Evolutionary conservation across 2,329 filamentous ascomycete species (phyloP), one percentile per base, ranked within the genome.

Genomic region (Exophiala sideris): DNA sequence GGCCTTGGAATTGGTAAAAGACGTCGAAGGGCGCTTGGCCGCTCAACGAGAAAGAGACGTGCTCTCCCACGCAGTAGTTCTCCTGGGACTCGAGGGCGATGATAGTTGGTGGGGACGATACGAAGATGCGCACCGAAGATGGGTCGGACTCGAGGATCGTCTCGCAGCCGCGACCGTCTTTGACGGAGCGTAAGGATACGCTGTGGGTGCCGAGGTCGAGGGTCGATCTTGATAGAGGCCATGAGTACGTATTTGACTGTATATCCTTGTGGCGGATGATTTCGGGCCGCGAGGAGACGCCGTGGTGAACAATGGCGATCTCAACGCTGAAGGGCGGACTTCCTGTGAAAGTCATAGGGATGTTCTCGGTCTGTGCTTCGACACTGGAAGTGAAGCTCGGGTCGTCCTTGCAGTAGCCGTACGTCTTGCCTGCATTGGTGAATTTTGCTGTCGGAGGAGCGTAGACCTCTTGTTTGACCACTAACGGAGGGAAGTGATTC

Each of bases 1-100:
- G 80, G 51, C 86, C 87, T 63, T 91, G 85, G 73, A 99, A 99
- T 9, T 84, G 88, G 74, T 99, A 99, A 70, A 86, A 87, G 41
- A 99, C 87, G 41, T 92, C 89, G 70, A 99, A 99, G 0, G 95
- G 95, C 14, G 91, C 86, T 50, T 89, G 88, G 41, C 94, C 95
- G 1, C 90, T 89, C 5, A 99, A 83, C 0, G 89, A 91, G 73
- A 96, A 99, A 3, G 89, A 88, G 61, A 99, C 87, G 50, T 91
- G 87, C 70, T 99, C 94, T 61, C 95, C 94, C 9, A 99, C 91
- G 71, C 94, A 99, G 73, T 92, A 96, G 73, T 99, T 89, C 12
- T 80, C 80, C 57, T 88, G 85, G 20, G 88, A 85, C 67, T 97
- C 91, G 34, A 96, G 79, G 2, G 92, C 85, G 54, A 91, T 89